Evolutionary conservation across 2,329 filamentous ascomycete species (phyloP).

Genomic region (Piedraia hortae): DNA sequence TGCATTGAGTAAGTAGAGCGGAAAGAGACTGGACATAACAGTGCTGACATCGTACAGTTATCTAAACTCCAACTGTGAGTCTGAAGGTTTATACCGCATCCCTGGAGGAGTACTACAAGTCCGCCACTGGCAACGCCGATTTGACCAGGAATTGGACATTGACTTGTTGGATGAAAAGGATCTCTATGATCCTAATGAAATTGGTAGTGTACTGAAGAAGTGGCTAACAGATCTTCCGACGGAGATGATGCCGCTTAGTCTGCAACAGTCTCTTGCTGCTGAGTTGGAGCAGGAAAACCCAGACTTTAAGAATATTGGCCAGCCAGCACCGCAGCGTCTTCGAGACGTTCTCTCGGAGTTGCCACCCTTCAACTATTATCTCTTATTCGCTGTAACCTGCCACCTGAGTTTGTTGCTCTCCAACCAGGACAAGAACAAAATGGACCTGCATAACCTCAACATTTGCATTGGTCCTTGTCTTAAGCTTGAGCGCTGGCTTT

Average conservation of each 20-base stretch:
- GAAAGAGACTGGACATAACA: background rate
- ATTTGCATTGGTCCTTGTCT: conserved; percentile 95
- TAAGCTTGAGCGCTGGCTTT: conserved; percentile 85
- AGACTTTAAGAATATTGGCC: conserved; percentile 31
- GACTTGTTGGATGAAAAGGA: conserved; percentile 69
- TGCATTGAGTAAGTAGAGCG: conserved; percentile 45
- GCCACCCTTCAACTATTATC: conserved; percentile 93
- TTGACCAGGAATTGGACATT: conserved; percentile 59
- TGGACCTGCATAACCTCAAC: conserved; percentile 86
- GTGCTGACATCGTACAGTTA: conserved; percentile 25
- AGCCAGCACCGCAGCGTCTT: conserved; percentile 49
- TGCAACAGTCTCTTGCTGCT: conserved; percentile 51
- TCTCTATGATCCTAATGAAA: conserved; percentile 86
- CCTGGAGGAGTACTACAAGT: conserved; percentile 76
- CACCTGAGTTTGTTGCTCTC: conserved; percentile 77
- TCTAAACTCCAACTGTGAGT: conserved; percentile 80
- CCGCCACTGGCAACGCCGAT: conserved; percentile 76
- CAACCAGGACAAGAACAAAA: conserved; percentile 88
- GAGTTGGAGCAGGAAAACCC: conserved; percentile 61
- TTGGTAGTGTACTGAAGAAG: conserved; percentile 84
- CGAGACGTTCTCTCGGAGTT: conserved; percentile 79
- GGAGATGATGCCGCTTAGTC: conserved; percentile 66
- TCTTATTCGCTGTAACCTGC: conserved; percentile 89
- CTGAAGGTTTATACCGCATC: conserved; percentile 78
- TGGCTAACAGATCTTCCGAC: conserved; percentile 90